Conservation (phyloP, 139 green algal genomes). For the Chlorella sp. region DNA sequence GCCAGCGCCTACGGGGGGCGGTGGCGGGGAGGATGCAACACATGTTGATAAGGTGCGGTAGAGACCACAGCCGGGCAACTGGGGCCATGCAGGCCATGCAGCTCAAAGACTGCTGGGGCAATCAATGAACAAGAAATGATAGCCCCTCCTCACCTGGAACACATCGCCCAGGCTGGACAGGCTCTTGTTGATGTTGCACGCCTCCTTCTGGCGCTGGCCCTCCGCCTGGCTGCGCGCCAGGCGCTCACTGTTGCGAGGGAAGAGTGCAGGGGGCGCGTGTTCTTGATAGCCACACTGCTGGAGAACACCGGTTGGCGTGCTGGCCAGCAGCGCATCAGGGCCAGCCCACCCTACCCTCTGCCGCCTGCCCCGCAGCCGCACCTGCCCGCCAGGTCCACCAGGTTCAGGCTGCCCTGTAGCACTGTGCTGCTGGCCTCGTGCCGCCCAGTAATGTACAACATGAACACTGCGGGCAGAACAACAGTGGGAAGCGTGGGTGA, state of each 20-base stretch:
- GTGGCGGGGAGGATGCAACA: neutral
- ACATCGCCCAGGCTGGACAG: conserved; percentile 90
- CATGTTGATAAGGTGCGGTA: neutral
- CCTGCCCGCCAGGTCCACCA: conserved; percentile 95
- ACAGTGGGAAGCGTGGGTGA: too few relatives aligned
- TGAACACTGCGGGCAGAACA: conserved; percentile 93
- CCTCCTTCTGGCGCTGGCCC: conserved; percentile 88
- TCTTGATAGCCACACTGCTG: too few relatives aligned
- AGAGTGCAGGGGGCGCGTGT: too few relatives aligned
- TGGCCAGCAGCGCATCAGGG: too few relatives aligned
- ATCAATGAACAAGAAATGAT: too few relatives aligned
- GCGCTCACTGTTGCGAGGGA: conserved; percentile 89
- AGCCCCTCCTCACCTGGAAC: conserved; percentile 70
- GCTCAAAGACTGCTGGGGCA: too few relatives aligned
- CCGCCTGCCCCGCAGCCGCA: conserved; percentile 28
- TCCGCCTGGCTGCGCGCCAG: conserved; percentile 80
- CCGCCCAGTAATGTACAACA: conserved; percentile 91
- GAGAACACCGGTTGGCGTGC: too few relatives aligned
- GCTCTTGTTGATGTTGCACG: conserved; percentile 95
- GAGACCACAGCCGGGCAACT: neutral
- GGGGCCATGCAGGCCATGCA: neutral
- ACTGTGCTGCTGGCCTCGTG: conserved; percentile 72
- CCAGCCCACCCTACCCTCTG: too few relatives aligned
- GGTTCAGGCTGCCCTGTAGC: conserved; percentile 86
- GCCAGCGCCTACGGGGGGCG: conserved; percentile 56